Percentiles rank a stretch among this genome's conserved stretches.
These are phyloP conservation scores for Drosera spatulata DNA, from an alignment of 179 eudicot genomes.

Conservation along the genomic window DNA sequence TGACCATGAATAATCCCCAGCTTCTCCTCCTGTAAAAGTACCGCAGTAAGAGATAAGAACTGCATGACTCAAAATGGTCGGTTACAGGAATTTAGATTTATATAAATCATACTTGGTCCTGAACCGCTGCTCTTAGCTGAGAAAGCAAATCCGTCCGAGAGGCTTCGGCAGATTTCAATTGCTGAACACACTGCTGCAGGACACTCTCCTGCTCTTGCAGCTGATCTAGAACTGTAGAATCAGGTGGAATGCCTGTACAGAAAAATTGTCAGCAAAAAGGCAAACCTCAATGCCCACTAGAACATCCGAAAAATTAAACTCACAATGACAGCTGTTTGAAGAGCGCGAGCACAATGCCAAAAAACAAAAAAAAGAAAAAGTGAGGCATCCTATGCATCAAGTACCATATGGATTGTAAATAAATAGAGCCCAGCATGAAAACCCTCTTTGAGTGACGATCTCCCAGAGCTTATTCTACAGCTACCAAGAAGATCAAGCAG, in stretches of 20 bases:
- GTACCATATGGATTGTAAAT: too few species aligned
- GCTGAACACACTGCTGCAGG: constrained; percentile 49
- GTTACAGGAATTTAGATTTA: background rate
- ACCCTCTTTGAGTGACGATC: too few species aligned
- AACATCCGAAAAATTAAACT: too few species aligned
- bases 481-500: too few species aligned
- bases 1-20: constrained; percentile 41
- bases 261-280: constrained; percentile 1
- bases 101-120: constrained; percentile 53
- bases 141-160: constrained; percentile 51
- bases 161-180: constrained; percentile 67
- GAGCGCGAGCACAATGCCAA: too few species aligned
- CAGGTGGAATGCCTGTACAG: constrained; percentile 45
- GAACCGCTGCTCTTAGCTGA: constrained; percentile 70
- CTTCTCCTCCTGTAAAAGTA: constrained; percentile 55
- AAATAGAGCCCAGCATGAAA: too few species aligned
- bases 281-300: background rate
- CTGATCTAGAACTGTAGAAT: constrained; percentile 36
- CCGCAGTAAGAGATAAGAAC: constrained; percentile 7
- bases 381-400: too few species aligned
- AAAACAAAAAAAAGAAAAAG: too few species aligned
- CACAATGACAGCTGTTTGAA: too few species aligned
- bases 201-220: constrained; percentile 62
- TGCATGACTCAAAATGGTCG: background rate
- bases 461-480: too few species aligned